A percentile compares a stretch with the other conserved stretches of the same genome.
phyloP scores from a whole-genome alignment of 805 yeast genomes.

The Starmerella apicola region DNA sequence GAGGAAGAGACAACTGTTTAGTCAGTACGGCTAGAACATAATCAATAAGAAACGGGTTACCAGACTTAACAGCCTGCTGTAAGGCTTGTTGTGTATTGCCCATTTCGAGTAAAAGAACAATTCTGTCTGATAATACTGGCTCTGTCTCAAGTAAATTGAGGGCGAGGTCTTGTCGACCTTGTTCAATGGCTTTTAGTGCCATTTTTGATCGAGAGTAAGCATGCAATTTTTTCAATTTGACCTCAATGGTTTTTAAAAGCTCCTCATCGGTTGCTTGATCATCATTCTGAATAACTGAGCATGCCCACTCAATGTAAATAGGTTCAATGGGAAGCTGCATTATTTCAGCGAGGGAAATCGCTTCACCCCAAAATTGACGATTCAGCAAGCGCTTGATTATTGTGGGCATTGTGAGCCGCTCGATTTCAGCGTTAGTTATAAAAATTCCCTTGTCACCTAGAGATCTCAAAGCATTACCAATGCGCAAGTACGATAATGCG shows the following conservation, averaged over 20 bases:
- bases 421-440: constrained; percentile 47
- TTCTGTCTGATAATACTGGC: constrained; percentile 45
- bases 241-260: constrained; percentile 38
- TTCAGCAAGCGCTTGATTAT: constrained; percentile 46
- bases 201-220: constrained; percentile 47
- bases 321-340: constrained; percentile 36
- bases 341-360: constrained; percentile 47
- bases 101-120: constrained; percentile 53
- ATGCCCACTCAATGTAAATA: constrained; percentile 72
- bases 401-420: constrained; percentile 40
- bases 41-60: constrained; percentile 47
- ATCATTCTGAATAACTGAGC: constrained; percentile 48
- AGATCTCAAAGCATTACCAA: constrained; percentile 53
- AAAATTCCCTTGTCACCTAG: constrained; percentile 32
- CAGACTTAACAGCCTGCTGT: constrained; percentile 48
- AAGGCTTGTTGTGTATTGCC: constrained; percentile 63
- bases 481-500: constrained; percentile 49
- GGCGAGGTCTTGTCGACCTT: constrained; percentile 65
- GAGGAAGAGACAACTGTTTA: constrained; percentile 46
- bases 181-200: constrained; percentile 57
- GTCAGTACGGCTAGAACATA: constrained; percentile 45
- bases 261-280: constrained; percentile 41
- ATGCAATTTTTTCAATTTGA: constrained; percentile 32
- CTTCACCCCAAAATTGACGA: constrained; percentile 48
- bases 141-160: constrained; percentile 58